Evolutionary conservation across 2,329 filamentous ascomycete genomes (phyloP), one percentile per base, ranked within the genome.

Genomic region (Daldinia eschscholtzii): DNA sequence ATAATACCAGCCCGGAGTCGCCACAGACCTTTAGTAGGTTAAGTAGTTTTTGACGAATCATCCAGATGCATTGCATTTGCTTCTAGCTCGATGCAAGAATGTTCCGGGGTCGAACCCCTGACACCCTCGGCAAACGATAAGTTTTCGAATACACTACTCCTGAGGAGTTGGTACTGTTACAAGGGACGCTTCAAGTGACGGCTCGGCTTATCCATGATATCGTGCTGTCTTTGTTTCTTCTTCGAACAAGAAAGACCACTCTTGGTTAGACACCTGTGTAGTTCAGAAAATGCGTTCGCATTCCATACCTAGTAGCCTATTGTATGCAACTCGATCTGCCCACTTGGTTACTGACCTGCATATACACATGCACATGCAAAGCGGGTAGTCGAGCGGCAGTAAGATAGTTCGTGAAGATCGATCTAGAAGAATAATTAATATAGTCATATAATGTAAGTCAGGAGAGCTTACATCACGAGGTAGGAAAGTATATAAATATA

Each of bases 341-440:
- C 63, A 62, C 61, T 55, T 64, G 46, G 52, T 9, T 39, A 64
- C 18, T 33, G 63, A 55, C 42, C 50, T 63, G 58, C 58, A 61
- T 67, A 61, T 58, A 35, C 56, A 62, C 63, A 67, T 68, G 62
- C 65, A 61, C 62, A 71, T 71, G 69, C 68, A 68, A 44, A 60
- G 65, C 68, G 68, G 68, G 65, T 55, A 68, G 65, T 44, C 37
- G 10, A 39, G 46, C 57, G 61, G 60, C 52, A 68, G 60, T 61
- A 55, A 55, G 50, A 70, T 68, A 55, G 30, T 37, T 55, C 30
- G 33, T 37, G 50, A 37, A 55, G 50, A 55, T 55, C 50, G 33
- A 55, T 55, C 50, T 57, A 57, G 53, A 28, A 39, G 30, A 68
- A 57, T 61, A 39, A 9, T 4, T 39, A 41, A 41, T 64, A 46